Percentiles rank a stretch among this genome's conserved stretches.
Evolutionary conservation across 2,329 filamentous ascomycete species (phyloP).

Genomic region (Neofusicoccum cordaticola): DNA sequence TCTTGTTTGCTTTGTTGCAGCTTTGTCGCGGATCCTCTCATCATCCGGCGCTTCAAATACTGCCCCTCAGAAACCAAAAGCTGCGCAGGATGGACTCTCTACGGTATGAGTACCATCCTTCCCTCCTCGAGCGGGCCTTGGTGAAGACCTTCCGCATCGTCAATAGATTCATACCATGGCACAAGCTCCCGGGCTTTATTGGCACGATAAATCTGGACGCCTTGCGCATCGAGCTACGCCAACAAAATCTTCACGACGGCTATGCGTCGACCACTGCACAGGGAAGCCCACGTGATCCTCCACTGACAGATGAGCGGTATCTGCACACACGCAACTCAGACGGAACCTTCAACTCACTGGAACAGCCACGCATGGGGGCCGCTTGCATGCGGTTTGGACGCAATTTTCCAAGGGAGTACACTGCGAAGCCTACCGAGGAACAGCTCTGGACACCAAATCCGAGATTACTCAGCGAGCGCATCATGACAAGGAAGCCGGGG

Average conservation of each 20-base stretch:
- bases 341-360: conserved; percentile 44
- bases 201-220: conserved; percentile 43
- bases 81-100: background rate
- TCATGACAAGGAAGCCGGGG: conserved; percentile 40
- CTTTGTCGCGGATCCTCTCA: too few species aligned
- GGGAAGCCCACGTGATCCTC: conserved; percentile 31
- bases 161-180: conserved; percentile 43
- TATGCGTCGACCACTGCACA: conserved; percentile 40
- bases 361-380: conserved; percentile 46
- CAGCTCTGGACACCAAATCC: conserved; percentile 46
- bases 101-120: background rate
- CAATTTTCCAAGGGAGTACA: conserved; percentile 41
- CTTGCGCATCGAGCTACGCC: conserved; percentile 43
- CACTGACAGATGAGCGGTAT: conserved; percentile 33
- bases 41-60: too few species aligned
- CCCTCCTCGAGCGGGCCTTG: conserved; percentile 24
- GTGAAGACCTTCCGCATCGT: conserved; percentile 38
- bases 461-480: conserved; percentile 41
- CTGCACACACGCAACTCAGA: conserved; percentile 42
- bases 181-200: conserved; percentile 42
- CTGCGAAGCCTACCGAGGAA: conserved; percentile 38
- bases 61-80: too few species aligned
- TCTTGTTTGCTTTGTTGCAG: too few species aligned
- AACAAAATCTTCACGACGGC: conserved; percentile 45
- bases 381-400: conserved; percentile 46